These are phyloP conservation scores for Anthostomella pinea DNA, from an alignment of 2,329 filamentous ascomycete species.

Conservation along the genomic window DNA sequence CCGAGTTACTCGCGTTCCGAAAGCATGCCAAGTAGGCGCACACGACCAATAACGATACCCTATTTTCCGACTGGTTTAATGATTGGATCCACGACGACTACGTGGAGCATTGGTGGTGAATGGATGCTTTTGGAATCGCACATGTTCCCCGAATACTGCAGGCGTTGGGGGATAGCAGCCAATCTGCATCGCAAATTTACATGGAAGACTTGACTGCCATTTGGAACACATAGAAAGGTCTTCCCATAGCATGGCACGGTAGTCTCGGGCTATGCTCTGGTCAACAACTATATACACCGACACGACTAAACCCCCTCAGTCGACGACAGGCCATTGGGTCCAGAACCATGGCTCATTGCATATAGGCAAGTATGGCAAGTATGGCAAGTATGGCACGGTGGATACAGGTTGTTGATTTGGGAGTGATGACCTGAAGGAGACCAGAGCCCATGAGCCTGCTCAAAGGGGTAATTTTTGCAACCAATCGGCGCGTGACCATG, in stretches of 20 bases:
- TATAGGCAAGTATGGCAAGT: no score
- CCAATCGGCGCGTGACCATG: no score
- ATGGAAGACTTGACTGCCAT: constrained; percentile 21
- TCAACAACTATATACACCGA: constrained; percentile 17
- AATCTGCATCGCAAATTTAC: constrained; percentile 24
- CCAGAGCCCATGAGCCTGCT: no score
- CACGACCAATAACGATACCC: constrained; percentile 26
- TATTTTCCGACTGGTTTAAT: constrained; percentile 23
- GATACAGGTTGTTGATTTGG: no score
- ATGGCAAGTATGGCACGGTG: no score
- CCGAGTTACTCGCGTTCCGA: constrained; percentile 86
- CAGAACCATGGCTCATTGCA: no score
- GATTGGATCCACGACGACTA: constrained; percentile 9
- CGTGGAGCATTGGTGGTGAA: constrained; percentile 10
- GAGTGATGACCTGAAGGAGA: no score
- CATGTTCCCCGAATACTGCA: constrained; percentile 8
- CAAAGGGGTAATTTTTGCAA: no score
- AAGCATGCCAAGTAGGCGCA: constrained; percentile 60
- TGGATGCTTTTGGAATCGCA: constrained; percentile 18
- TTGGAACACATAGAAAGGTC: constrained; percentile 14
- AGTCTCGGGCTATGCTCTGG: constrained; percentile 7
- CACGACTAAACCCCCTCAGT: constrained; percentile 1
- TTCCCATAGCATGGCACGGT: constrained; percentile 12
- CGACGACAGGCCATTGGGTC: background rate
- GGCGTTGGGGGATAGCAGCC: constrained; percentile 17